phyloP scores from a whole-genome alignment of 2,329 filamentous ascomycete genomes.

The Lasiodiplodia hormozganensis region DNA sequence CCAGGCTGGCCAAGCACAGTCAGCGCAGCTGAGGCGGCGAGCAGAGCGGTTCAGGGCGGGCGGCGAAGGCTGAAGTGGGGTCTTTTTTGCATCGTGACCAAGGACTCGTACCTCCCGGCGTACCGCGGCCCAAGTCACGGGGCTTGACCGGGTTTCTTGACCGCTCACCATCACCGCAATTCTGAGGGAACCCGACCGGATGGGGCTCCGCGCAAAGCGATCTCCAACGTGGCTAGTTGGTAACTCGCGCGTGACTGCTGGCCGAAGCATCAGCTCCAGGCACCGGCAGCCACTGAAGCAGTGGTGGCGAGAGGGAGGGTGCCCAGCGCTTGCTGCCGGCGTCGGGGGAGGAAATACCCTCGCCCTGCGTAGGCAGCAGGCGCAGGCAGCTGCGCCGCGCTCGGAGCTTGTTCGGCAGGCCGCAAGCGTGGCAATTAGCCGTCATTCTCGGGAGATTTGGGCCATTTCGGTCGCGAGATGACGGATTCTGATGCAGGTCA shows the following conservation, averaged over 20 bases:
- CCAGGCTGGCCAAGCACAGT: conserved; percentile 11
- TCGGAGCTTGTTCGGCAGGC: conserved; percentile 19
- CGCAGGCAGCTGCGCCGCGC: conserved; percentile 11
- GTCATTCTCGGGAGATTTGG: conserved; percentile 4
- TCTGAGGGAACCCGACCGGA: conserved; percentile 13
- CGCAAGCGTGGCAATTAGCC: conserved; percentile 15
- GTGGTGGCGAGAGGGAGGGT: conserved; percentile 4
- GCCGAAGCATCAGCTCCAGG: conserved; percentile 22
- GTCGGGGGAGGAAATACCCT: background rate
- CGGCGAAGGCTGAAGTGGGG: conserved; percentile 16
- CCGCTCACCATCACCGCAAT: conserved; percentile 22
- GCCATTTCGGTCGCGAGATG: conserved; percentile 7
- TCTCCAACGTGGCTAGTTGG: conserved; percentile 27
- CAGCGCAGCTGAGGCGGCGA: conserved; percentile 14
- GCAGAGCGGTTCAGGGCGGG: background rate
- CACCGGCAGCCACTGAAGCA: conserved; percentile 18
- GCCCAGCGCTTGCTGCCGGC: background rate
- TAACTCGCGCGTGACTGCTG: conserved; percentile 13
- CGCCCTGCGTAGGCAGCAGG: conserved; percentile 10
- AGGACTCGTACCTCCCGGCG: conserved; percentile 22
- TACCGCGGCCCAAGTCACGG: conserved; percentile 24
- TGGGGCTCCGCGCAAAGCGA: conserved; percentile 21
- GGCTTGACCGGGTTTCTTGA: conserved; percentile 17
- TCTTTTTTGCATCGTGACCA: conserved; percentile 20
- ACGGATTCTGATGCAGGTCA: conserved; percentile 23